These are phyloP conservation scores for Carallia brachiata DNA, from an alignment of 345 rosid species.

Conservation along the genomic window DNA sequence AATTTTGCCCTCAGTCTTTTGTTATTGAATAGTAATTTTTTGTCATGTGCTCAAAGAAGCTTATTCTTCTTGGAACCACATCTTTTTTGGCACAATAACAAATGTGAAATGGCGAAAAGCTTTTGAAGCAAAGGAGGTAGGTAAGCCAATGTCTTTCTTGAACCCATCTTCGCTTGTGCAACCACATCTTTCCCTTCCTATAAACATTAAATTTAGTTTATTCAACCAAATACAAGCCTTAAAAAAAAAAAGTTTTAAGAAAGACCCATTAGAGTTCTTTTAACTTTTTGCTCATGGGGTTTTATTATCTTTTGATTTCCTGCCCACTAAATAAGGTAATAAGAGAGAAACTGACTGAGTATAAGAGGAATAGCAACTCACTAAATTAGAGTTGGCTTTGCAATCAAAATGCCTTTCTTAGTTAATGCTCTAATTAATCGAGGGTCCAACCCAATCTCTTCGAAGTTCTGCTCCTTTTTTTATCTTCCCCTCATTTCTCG, in stretches of 20 bases:
- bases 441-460: slow-evolving; percentile 71
- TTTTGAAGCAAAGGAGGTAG: slow-evolving; percentile 82
- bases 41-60: no score
- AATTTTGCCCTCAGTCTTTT: no score
- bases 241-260: neutral
- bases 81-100: no score
- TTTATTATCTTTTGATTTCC: neutral
- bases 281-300: no score
- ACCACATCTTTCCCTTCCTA: slow-evolving; percentile 93
- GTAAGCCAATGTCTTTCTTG: slow-evolving; percentile 88
- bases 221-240: neutral
- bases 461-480: slow-evolving; percentile 50
- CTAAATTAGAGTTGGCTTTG: slow-evolving; percentile 78
- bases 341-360: slow-evolving; percentile 40
- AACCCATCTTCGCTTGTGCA: slow-evolving; percentile 85
- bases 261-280: neutral
- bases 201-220: neutral
- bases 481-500: slow-evolving; percentile 15
- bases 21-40: no score
- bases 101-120: slow-evolving; percentile 50
- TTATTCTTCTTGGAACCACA: slow-evolving; percentile 51
- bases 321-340: neutral
- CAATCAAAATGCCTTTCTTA: slow-evolving; percentile 50
- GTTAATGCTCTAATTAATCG: slow-evolving; percentile 70
- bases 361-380: slow-evolving; percentile 63